Evolutionary conservation across 768 basidiomycete genomes (phyloP), one percentile per base, ranked within the genome.

Genomic region (Termitomyces sp.): DNA sequence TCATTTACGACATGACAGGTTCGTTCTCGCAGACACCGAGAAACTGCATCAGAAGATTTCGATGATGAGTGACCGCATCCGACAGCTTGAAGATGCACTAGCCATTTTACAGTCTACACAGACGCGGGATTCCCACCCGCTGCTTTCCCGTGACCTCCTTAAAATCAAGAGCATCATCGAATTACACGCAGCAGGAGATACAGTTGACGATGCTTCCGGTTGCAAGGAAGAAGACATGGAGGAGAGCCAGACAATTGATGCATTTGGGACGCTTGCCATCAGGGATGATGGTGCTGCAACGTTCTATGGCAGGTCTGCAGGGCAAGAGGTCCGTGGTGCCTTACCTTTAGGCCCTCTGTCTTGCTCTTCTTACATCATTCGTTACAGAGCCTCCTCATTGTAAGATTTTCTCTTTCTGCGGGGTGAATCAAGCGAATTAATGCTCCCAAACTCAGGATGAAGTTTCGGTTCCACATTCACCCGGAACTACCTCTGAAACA

Each of bases 11-110:
- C 1, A 3, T 23, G 3, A 38, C 44, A 87, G 86, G 40, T 87
- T 87, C 61, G 87, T 88, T 28, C 77, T 88, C 21, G 86, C 86
- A 3, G 85, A 86, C 56, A 87, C 86, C 0, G 86, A 87, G 57
- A 81, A 81, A 55, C 70, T 88, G 46, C 87, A 89, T 64, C 71
- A 78, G 43, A 88, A 86, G 67, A 87, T 89, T 46, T 71, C 80
- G 0, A 71, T 73, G 40, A 87, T 89, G 85, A 82, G 81, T 54
- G 81, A 86, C 66, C 82, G 87, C 23, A 87, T 89, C 49, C 81
- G 86, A 28, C 82, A 80, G 54, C 80, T 89, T 30, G 87, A 89
- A 67, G 85, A 87, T 61, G 87, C 86, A 6, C 75, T 89, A 5
- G 71, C 74, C 5, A 75, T 82, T 53, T 65, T 83, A 9, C 83